Conservation (phyloP, 768 basidiomycete species). For the Leccinum olivaceopallidum region DNA sequence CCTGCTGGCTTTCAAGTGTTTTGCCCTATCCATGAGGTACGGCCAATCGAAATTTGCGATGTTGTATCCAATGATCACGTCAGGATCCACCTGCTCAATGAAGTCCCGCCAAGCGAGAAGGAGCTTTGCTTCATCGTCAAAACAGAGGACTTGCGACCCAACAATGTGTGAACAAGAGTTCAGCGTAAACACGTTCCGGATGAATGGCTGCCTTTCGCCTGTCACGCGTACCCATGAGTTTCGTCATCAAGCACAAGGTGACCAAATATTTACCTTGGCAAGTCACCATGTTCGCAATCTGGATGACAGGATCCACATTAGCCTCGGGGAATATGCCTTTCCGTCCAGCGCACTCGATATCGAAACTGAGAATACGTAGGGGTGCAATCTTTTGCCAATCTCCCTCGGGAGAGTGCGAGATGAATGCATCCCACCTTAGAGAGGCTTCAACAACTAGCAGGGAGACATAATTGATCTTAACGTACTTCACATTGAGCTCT, state of each 20-base stretch:
- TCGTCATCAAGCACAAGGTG: not conserved
- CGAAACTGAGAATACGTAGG: constrained; percentile 91
- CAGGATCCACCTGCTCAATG: constrained; percentile 87
- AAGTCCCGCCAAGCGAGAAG: constrained; percentile 89
- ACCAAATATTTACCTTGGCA: constrained; percentile 68
- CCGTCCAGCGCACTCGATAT: constrained; percentile 98
- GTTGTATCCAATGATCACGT: constrained; percentile 97
- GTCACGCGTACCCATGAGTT: constrained; percentile 11
- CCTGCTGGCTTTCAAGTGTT: constrained; percentile 64
- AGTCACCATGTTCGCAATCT: constrained; percentile 99
- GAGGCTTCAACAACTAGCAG: constrained; percentile 7
- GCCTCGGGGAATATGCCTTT: constrained; percentile 98
- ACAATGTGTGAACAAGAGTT: constrained; percentile 95
- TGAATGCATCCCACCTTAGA: constrained; percentile 76
- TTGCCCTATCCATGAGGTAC: constrained; percentile 91
- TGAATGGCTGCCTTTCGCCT: constrained; percentile 93
- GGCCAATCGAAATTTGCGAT: constrained; percentile 94
- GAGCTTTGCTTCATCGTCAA: constrained; percentile 70
- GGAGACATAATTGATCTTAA: not conserved
- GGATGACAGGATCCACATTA: constrained; percentile 89
- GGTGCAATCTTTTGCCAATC: constrained; percentile 93
- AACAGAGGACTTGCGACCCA: constrained; percentile 93
- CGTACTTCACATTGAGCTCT: constrained; percentile 77
- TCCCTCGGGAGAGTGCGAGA: constrained; percentile 90
- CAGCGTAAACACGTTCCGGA: constrained; percentile 95